Base-by-base conservation (phyloP, 163 green algal genomes). In the Coccomyxa subellipsoidea region DNA sequence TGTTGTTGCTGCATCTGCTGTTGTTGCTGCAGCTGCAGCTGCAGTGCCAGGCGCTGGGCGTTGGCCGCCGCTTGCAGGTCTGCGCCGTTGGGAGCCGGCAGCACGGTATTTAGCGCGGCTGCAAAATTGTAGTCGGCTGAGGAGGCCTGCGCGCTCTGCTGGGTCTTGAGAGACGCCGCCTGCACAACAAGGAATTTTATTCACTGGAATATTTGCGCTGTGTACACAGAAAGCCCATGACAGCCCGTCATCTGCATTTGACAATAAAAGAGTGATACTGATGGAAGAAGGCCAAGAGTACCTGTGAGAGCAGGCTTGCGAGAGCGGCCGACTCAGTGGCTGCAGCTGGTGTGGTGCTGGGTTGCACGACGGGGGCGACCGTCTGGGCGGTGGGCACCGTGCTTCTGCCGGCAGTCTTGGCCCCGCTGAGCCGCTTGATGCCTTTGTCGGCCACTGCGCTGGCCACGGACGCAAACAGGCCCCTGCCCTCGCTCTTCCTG, bases 41-140 rank as follows among this genome's bases (percentile, higher is more conserved):
- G 47, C 47, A 27, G 47, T 59, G 47, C 47, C 47, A 59, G 3
- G 47, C 47, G 47, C 23, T 59, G 47, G 47, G 47, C 47, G 4
- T 59, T 59, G 47, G 47, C 47, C 47, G 23, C 15, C 5, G 47
- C 47, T 59, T 59, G 47, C 47, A 59, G 5, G 23, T 59, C 47
- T 2, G 47, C 47, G 15, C 3, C 47, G 23, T 18, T 18, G 47
- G 66, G 18, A 18, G 18, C 21, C n/a, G 66, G 66, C 66, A 73
- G 21, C 66, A 73, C 66, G 8, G 8, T 35, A 23, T 73, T 73
- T 8, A 73, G 66, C 8, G 66, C 66, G 18, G 66, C 27, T 7
- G 66, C 66, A 34, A 73, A 73, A 23, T n/a, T 73, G 66, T 73
- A 73, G 66, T 73, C 66, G 31, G 66, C 66, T 23, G 66, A 18